These are phyloP conservation scores for Candida sanyaensis DNA, from an alignment of 1,139 yeast species.

Conservation along the genomic window DNA sequence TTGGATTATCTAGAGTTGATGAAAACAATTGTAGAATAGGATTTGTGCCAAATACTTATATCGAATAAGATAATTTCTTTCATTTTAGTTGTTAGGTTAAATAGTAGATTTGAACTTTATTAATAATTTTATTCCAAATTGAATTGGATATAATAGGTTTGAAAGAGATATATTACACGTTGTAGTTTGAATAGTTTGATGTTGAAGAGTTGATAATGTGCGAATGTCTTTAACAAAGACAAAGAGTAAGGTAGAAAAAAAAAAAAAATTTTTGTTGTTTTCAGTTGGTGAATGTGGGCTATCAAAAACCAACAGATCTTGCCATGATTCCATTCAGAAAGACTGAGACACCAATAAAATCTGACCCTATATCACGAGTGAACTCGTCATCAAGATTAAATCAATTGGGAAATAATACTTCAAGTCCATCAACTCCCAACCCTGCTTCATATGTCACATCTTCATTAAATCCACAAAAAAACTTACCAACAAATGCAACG, in stretches of 20 bases:
- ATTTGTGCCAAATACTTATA: conserved; percentile 41
- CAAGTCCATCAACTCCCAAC: conserved; percentile 30
- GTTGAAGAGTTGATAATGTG: no score
- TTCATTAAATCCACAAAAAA: conserved; percentile 40
- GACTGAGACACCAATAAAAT: conserved; percentile 19
- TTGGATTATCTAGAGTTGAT: conserved; percentile 24
- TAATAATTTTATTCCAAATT: no score
- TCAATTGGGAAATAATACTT: conserved; percentile 17
- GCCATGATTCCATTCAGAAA: conserved; percentile 23
- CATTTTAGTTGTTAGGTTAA: neutral
- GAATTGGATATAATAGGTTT: no score
- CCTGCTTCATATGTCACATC: conserved; percentile 31
- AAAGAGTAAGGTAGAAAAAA: no score
- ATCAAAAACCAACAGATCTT: neutral
- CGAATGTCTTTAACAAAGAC: no score
- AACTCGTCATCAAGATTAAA: conserved; percentile 34
- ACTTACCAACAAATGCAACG: conserved; percentile 25
- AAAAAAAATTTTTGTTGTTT: no score
- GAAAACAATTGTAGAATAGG: conserved; percentile 31
- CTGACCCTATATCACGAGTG: conserved; percentile 39
- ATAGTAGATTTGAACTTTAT: no score
- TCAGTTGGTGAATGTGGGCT: no score
- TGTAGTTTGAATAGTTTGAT: no score
- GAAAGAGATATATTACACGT: no score
- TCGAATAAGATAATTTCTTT: conserved; percentile 12